Conservation (phyloP, 495 filamentous ascomycete species). For the Neurospora sp. region DNA sequence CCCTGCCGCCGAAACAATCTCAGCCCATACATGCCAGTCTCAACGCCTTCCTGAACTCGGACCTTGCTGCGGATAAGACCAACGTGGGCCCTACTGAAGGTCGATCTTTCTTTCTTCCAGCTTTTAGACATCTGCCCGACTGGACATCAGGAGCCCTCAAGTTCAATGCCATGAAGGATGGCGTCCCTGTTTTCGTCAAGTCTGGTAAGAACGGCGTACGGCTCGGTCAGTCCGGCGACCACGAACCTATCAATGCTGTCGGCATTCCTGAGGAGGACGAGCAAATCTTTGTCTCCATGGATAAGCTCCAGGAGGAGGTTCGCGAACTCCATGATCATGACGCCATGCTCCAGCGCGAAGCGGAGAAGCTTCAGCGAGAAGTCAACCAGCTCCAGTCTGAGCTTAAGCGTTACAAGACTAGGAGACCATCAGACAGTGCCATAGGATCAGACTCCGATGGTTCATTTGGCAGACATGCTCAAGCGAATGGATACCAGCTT, state of each 20-base stretch:
- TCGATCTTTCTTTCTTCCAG: conserved; percentile 36
- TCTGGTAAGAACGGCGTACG: conserved; percentile 12
- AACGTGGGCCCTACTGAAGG: conserved; percentile 24
- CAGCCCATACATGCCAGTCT: background rate
- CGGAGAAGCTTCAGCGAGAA: conserved; percentile 37
- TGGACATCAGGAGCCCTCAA: conserved; percentile 35
- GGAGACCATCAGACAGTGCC: conserved; percentile 31
- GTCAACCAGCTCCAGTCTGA: conserved; percentile 33
- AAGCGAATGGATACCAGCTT: conserved; percentile 24
- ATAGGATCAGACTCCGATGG: conserved; percentile 37
- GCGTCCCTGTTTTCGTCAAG: conserved; percentile 37
- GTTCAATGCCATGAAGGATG: conserved; percentile 34
- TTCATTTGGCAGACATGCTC: conserved; percentile 27
- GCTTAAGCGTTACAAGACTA: conserved; percentile 27
- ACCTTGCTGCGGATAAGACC: conserved; percentile 10
- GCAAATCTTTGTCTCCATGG: conserved; percentile 41
- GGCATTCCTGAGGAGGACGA: conserved; percentile 36
- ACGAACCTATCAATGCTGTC: conserved; percentile 29
- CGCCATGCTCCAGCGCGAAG: conserved; percentile 37
- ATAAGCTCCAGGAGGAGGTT: conserved; percentile 46
- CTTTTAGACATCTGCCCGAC: conserved; percentile 36
- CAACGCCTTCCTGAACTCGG: background rate
- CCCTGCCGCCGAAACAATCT: conserved; percentile 14
- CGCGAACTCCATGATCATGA: conserved; percentile 40
- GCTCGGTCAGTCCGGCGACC: conserved; percentile 18